phyloP scores from a whole-genome alignment of 2,329 filamentous ascomycete genomes.

The Escovopsis sp. region DNA sequence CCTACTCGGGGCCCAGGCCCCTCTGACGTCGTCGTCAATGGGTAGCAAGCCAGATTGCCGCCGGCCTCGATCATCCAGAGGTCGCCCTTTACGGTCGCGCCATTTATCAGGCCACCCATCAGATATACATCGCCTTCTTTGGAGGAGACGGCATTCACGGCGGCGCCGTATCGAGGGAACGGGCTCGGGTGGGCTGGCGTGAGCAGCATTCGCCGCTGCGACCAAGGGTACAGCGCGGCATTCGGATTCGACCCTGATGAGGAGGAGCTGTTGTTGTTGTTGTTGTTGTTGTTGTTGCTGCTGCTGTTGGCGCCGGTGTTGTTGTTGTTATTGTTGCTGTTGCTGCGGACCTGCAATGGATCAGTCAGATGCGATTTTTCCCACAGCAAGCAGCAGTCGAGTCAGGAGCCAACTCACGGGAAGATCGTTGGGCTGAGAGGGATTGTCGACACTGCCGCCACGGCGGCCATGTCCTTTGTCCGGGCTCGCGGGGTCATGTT shows the following conservation, averaged over 20 bases:
- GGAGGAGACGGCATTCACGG: constrained; percentile 80
- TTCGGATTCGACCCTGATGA: constrained; percentile 42
- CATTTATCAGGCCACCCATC: constrained; percentile 93
- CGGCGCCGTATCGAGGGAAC: constrained; percentile 92
- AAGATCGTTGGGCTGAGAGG: constrained; percentile 25
- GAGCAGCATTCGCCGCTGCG: constrained; percentile 75
- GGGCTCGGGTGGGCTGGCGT: constrained; percentile 69
- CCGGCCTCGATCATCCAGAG: constrained; percentile 95
- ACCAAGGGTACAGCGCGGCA: constrained; percentile 87
- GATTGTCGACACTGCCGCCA: constrained; percentile 34
- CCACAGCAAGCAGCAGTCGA: too few species aligned
- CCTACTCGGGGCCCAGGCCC: constrained; percentile 90
- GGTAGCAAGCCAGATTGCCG: constrained; percentile 77
- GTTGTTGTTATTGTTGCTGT: constrained; percentile 7
- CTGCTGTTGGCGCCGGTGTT: too few species aligned
- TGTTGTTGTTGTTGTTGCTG: too few species aligned
- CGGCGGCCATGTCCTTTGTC: constrained; percentile 48
- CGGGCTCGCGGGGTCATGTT: constrained; percentile 46
- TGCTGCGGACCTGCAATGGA: constrained; percentile 38
- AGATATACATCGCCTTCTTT: constrained; percentile 97
- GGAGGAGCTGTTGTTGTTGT: too few species aligned
- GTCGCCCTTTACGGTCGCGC: constrained; percentile 90
- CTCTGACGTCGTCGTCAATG: constrained; percentile 80
- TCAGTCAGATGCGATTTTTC: too few species aligned
- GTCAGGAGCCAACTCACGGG: constrained; percentile 22